Conservation (phyloP, 441 rosid species). For the Populus hybrid region DNA sequence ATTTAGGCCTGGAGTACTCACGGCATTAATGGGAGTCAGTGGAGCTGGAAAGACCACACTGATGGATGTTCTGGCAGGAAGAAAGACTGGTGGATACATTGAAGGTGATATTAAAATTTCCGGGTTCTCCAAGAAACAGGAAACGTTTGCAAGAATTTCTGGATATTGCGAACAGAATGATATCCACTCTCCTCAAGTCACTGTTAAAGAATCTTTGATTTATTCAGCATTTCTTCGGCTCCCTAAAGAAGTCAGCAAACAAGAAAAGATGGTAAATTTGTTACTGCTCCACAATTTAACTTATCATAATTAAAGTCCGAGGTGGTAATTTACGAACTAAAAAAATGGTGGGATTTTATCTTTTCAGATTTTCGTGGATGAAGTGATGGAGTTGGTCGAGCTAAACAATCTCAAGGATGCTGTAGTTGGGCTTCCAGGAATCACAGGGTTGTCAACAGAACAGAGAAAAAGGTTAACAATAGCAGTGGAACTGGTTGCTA, state of each 20-base stretch:
- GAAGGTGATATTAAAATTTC: conserved; percentile 85
- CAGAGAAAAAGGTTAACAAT: conserved; percentile 49
- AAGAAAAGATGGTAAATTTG: conserved; percentile 60
- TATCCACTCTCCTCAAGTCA: conserved; percentile 93
- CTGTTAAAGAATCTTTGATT: conserved; percentile 72
- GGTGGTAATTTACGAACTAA: background rate
- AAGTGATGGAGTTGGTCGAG: conserved; percentile 43
- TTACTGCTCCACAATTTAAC: background rate
- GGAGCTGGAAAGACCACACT: conserved; percentile 98
- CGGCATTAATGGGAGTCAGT: conserved; percentile 96
- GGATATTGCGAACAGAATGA: conserved; percentile 95
- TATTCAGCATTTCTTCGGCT: conserved; percentile 91
- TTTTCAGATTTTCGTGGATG: conserved; percentile 39
- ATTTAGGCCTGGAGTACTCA: conserved; percentile 86
- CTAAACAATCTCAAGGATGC: conserved; percentile 31
- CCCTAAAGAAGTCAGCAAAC: conserved; percentile 60
- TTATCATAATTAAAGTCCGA: background rate
- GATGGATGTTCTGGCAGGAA: conserved; percentile 96
- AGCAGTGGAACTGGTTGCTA: conserved; percentile 48
- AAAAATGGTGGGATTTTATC: background rate
- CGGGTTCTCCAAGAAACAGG: conserved; percentile 80
- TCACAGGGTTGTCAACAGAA: conserved; percentile 49
- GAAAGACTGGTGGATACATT: conserved; percentile 83
- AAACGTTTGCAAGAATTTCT: conserved; percentile 94
- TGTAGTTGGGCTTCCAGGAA: conserved; percentile 42